Conservation (phyloP, 73 alveolate species). For the Tetrahymena elliotti region DNA sequence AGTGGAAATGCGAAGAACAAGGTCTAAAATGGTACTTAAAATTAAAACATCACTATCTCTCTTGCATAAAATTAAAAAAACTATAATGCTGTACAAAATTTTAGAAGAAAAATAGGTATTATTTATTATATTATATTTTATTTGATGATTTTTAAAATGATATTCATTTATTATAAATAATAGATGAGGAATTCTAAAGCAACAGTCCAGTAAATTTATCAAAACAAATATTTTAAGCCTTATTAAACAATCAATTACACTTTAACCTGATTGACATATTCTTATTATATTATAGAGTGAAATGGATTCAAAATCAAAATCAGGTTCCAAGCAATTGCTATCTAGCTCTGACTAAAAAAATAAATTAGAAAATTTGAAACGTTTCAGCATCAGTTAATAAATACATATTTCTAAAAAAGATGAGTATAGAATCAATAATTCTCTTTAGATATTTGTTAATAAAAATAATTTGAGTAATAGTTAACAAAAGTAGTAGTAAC, state of each 20-base stretch:
- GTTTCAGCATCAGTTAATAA: not conserved
- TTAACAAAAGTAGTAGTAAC: too few relatives aligned
- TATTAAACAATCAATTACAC: too few relatives aligned
- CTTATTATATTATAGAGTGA: not conserved
- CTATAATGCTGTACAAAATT: not conserved
- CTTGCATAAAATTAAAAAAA: not conserved
- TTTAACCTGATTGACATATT: not conserved
- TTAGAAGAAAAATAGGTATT: not conserved
- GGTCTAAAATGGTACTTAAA: not conserved
- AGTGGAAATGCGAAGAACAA: not conserved
- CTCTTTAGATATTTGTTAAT: not conserved
- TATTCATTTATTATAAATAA: not conserved
- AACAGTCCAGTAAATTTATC: not conserved
- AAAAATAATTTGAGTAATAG: too few relatives aligned
- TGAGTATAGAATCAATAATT: not conserved
- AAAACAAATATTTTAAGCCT: too few relatives aligned
- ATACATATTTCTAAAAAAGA: not conserved
- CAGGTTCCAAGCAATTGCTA: not conserved
- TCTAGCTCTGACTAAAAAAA: not conserved
- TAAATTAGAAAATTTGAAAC: too few relatives aligned
- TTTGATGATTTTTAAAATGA: not conserved
- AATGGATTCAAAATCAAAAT: not conserved
- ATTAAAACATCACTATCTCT: not conserved
- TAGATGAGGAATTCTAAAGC: not conserved
- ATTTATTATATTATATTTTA: not conserved